These are phyloP conservation scores for Yarrowia bubula DNA, from an alignment of 805 yeast species.

Conservation along the genomic window DNA sequence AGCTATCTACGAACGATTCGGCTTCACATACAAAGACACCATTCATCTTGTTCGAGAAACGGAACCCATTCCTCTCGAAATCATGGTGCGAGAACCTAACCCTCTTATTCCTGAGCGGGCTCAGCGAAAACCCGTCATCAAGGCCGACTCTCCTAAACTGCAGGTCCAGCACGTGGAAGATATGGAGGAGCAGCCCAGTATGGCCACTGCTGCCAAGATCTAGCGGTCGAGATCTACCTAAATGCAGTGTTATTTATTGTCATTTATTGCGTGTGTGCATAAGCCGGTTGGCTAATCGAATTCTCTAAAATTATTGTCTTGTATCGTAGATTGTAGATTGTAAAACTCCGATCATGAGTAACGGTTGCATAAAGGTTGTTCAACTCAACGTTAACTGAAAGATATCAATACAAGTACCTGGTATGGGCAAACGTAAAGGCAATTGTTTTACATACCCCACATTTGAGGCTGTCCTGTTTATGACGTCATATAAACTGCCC, in stretches of 20 bases:
- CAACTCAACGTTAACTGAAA: background rate
- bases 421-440: too few relatives aligned
- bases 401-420: too few relatives aligned
- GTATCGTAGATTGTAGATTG: background rate
- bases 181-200: constrained; percentile 1
- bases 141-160: constrained; percentile 14
- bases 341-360: background rate
- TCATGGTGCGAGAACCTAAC: constrained; percentile 36
- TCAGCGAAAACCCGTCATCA: constrained; percentile 13
- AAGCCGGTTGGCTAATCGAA: too few relatives aligned
- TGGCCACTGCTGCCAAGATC: constrained; percentile 15
- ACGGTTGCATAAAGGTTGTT: background rate
- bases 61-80: constrained; percentile 30
- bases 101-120: constrained; percentile 20
- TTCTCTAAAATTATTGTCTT: too few relatives aligned
- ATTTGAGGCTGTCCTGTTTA: too few relatives aligned
- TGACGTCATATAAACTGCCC: too few relatives aligned
- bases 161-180: constrained; percentile 21
- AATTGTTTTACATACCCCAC: too few relatives aligned
- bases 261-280: constrained; percentile 9
- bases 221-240: background rate
- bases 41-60: constrained; percentile 28
- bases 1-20: constrained; percentile 53
- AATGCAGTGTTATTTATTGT: constrained; percentile 7
- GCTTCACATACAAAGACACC: constrained; percentile 40